Conservation (phyloP, 108 stramenopile species). For the Ochromonas danica region DNA sequence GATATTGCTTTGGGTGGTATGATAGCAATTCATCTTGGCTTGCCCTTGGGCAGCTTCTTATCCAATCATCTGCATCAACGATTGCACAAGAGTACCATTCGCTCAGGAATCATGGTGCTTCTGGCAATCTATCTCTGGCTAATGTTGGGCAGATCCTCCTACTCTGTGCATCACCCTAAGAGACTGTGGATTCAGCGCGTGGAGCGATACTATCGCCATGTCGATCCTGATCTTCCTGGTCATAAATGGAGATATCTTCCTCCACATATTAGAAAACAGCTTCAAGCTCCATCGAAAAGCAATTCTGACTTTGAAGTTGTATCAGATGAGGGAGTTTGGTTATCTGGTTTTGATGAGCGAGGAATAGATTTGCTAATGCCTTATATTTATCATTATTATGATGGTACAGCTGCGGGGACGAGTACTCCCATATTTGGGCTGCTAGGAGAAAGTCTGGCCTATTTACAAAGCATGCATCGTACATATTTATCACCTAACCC, state of each 20-base stretch:
- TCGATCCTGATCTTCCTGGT: not conserved
- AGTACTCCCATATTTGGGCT: not conserved
- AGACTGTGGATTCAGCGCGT: slow-evolving; percentile 12
- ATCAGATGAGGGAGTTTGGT: not conserved
- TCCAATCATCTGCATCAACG: not conserved
- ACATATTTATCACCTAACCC: too few relatives aligned
- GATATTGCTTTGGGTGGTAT: slow-evolving; percentile 14
- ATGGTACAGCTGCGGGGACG: too few relatives aligned
- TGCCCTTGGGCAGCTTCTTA: not conserved
- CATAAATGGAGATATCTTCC: not conserved
- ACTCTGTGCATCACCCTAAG: slow-evolving; percentile 1
- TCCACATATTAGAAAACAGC: not conserved
- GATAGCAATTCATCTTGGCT: not conserved
- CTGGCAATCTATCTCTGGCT: not conserved
- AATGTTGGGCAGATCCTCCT: not conserved
- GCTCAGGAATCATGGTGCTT: not conserved
- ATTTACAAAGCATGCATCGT: too few relatives aligned
- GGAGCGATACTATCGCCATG: not conserved
- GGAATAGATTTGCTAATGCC: not conserved
- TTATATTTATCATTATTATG: not conserved
- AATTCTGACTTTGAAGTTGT: not conserved
- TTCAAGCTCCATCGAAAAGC: too few relatives aligned
- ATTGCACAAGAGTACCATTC: not conserved
- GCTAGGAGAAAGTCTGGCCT: not conserved
- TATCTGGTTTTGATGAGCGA: not conserved